Evolutionary conservation across 192 early-diverging fungal genomes (phyloP).

Genomic region (Coemansia sp.): DNA sequence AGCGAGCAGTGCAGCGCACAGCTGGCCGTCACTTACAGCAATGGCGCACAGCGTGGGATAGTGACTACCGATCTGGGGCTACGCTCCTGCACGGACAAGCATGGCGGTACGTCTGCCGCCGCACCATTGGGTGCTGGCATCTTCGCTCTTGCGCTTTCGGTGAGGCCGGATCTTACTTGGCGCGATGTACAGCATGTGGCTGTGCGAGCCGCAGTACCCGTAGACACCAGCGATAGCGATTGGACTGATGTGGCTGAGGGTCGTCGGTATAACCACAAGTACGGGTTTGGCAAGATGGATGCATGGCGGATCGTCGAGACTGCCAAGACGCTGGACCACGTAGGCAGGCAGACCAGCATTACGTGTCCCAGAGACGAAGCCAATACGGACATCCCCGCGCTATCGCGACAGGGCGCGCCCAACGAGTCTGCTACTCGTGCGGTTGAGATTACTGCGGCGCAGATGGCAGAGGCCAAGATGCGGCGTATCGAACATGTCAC

Average conservation of each 20-base stretch:
- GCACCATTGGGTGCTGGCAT: slow-evolving; percentile 92
- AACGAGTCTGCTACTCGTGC: slow-evolving; percentile 34
- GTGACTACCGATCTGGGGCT: slow-evolving; percentile 88
- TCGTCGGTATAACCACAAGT: slow-evolving; percentile 87
- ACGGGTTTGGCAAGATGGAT: slow-evolving; percentile 91
- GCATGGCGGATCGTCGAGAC: slow-evolving; percentile 77
- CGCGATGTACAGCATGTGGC: slow-evolving; percentile 89
- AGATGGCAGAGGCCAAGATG: slow-evolving; percentile 57
- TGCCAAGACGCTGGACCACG: slow-evolving; percentile 66
- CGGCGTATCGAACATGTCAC: slow-evolving; percentile 83
- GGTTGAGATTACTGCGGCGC: slow-evolving; percentile 51
- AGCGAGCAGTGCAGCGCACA: slow-evolving; percentile 88
- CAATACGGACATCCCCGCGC: slow-evolving; percentile 59
- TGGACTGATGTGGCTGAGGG: slow-evolving; percentile 74
- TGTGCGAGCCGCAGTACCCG: slow-evolving; percentile 73
- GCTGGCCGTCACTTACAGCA: slow-evolving; percentile 85
- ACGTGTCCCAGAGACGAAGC: slow-evolving; percentile 44
- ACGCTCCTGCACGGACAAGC: slow-evolving; percentile 69
- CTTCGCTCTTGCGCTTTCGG: slow-evolving; percentile 80
- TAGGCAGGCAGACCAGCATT: slow-evolving; percentile 68
- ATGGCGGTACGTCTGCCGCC: slow-evolving; percentile 95
- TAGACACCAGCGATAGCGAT: slow-evolving; percentile 67
- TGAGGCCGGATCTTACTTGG: slow-evolving; percentile 94
- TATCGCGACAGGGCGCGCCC: slow-evolving; percentile 36
- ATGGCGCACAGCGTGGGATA: slow-evolving; percentile 75